Evolutionary conservation across 345 rosid species (phyloP).

Genomic region (Brassica nigra): DNA sequence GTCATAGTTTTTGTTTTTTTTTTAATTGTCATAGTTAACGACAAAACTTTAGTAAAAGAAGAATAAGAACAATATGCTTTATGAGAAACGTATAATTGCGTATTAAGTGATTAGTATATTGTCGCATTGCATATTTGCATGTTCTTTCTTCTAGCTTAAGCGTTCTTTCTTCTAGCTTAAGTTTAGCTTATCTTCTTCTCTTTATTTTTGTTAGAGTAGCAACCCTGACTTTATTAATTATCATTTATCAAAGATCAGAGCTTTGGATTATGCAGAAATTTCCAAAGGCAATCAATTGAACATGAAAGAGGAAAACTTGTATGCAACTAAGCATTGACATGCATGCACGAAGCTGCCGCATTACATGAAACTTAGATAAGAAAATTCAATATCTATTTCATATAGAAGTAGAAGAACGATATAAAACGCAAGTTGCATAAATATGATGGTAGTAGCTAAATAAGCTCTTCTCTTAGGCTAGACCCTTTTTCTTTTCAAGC

Average conservation of each 20-base stretch:
- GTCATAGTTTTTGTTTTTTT: background rate
- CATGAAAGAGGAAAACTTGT: background rate
- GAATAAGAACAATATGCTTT: slow-evolving; percentile 12
- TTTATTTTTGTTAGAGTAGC: background rate
- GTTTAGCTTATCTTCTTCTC: background rate
- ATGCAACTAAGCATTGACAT: background rate
- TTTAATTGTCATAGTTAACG: background rate
- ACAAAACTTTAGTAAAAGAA: background rate
- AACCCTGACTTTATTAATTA: background rate
- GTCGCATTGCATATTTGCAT: slow-evolving; percentile 16
- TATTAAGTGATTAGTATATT: background rate
- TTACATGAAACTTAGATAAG: background rate
- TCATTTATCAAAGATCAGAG: background rate
- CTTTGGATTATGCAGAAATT: background rate
- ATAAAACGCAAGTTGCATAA: background rate
- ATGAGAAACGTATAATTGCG: slow-evolving; percentile 1
- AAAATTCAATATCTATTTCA: background rate
- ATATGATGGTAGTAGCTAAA: background rate
- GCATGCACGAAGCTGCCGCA: background rate
- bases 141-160: slow-evolving; percentile 26
- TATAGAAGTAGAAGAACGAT: background rate
- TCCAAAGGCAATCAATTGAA: background rate
- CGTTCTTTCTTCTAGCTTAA: slow-evolving; percentile 28
- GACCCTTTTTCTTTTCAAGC: background rate
- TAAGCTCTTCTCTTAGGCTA: background rate